These are phyloP conservation scores for Marasmius tenuissimus DNA, from an alignment of 1,284 basidiomycete genomes.

Conservation along the genomic window DNA sequence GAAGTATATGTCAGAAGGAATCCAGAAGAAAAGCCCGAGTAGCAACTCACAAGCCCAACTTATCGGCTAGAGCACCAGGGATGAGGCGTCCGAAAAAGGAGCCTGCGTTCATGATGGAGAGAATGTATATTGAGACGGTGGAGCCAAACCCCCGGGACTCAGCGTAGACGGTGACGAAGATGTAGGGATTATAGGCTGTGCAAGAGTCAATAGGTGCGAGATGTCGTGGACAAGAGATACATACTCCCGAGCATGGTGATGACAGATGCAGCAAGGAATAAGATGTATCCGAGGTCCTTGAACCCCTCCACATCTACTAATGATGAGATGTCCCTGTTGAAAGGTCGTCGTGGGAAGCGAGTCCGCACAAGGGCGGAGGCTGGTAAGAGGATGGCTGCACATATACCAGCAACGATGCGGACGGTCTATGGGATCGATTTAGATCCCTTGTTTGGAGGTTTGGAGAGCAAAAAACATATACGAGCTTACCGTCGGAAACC, in stretches of 20 bases:
- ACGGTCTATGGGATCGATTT: neutral
- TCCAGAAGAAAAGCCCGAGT: neutral
- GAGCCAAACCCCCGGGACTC: neutral
- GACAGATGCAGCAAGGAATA: neutral
- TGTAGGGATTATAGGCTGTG: neutral
- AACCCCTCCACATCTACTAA: neutral
- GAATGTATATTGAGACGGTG: neutral
- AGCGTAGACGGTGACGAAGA: neutral
- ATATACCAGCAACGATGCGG: neutral
- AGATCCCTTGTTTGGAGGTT: no score
- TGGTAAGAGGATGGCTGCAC: neutral
- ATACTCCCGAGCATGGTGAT: conserved; percentile 1
- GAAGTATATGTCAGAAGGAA: neutral
- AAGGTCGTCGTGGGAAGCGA: neutral
- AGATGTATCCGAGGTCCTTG: neutral
- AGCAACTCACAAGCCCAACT: neutral
- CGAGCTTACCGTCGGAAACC: neutral
- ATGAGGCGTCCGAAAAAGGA: conserved; percentile 1
- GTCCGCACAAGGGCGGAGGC: neutral
- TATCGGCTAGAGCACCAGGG: neutral
- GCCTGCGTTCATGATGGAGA: neutral
- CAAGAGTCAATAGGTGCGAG: no score
- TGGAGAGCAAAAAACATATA: neutral
- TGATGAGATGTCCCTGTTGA: neutral
- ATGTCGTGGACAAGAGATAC: neutral